These are phyloP conservation scores for Arthroderma sp. DNA, from an alignment of 2,329 filamentous ascomycete genomes.

Conservation along the genomic window DNA sequence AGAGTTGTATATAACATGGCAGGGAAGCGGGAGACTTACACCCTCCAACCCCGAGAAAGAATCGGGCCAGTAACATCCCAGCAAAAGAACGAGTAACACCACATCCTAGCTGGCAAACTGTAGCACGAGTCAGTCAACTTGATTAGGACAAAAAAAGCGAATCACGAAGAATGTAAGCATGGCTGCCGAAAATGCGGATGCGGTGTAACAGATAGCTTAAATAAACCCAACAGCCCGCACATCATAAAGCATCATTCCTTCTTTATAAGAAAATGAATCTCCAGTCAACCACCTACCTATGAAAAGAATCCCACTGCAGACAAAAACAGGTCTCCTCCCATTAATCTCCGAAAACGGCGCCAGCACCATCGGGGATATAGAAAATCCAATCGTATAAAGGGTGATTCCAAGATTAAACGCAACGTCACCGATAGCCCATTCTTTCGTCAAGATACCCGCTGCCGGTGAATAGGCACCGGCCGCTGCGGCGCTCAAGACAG, in stretches of 20 bases:
- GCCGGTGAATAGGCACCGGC: constrained; percentile 70
- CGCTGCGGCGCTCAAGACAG: constrained; percentile 63
- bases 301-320: constrained; percentile 58
- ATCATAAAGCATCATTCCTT: no score
- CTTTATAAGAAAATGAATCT: not conserved
- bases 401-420: constrained; percentile 65
- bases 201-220: no score
- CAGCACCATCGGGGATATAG: constrained; percentile 70
- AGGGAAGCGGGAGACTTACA: constrained; percentile 36
- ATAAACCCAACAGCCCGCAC: no score
- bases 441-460: constrained; percentile 47
- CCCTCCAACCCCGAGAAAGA: constrained; percentile 64
- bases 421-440: constrained; percentile 53
- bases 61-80: constrained; percentile 62
- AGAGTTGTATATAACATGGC: not conserved
- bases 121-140: not conserved
- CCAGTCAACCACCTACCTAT: constrained; percentile 31
- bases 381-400: constrained; percentile 69
- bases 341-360: constrained; percentile 83
- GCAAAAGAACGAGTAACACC: constrained; percentile 56
- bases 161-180: not conserved
- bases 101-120: constrained; percentile 55
- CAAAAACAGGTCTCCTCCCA: constrained; percentile 71
- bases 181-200: not conserved
- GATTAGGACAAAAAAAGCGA: not conserved